Conservation (phyloP, 805 yeast genomes). For the Kodamaea lidongshanica region DNA sequence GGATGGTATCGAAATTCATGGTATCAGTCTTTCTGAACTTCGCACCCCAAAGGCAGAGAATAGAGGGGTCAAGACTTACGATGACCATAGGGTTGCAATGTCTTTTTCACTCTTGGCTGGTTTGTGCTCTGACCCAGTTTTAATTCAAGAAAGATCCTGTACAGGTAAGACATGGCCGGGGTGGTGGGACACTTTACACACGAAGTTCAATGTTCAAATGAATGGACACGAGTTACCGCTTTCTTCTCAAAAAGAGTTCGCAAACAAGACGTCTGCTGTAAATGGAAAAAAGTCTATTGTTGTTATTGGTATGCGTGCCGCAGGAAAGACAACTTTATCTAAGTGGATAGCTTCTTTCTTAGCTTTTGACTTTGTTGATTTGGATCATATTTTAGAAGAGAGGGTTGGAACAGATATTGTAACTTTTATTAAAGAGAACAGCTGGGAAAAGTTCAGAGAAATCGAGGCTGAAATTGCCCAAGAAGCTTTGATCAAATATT, state of each 20-base stretch:
- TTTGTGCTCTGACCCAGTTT: constrained; percentile 53
- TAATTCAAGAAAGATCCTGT: constrained; percentile 80
- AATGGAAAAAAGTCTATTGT: constrained; percentile 56
- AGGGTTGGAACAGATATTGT: constrained; percentile 47
- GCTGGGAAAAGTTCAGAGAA: constrained; percentile 86
- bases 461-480: constrained; percentile 55
- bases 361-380: constrained; percentile 65
- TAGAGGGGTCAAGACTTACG: constrained; percentile 74
- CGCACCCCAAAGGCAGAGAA: constrained; percentile 45
- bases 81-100: constrained; percentile 98
- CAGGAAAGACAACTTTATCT: constrained; percentile 87
- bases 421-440: constrained; percentile 52
- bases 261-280: constrained; percentile 11
- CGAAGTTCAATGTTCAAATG: constrained; percentile 54
- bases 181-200: constrained; percentile 94
- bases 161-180: constrained; percentile 99
- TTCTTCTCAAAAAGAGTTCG: constrained; percentile 10
- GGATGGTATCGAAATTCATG: constrained; percentile 87
- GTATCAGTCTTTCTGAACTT: constrained; percentile 49
- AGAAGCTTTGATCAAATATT: constrained; percentile 37
- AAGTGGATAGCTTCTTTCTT: constrained; percentile 67
- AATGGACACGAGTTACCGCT: constrained; percentile 62
- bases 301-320: constrained; percentile 96
- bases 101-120: constrained; percentile 87
- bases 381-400: constrained; percentile 68